Percentiles rank a stretch among this genome's conserved stretches.
These are phyloP conservation scores for Candida sp. DNA, from an alignment of 1,139 yeast species.

Conservation along the genomic window DNA sequence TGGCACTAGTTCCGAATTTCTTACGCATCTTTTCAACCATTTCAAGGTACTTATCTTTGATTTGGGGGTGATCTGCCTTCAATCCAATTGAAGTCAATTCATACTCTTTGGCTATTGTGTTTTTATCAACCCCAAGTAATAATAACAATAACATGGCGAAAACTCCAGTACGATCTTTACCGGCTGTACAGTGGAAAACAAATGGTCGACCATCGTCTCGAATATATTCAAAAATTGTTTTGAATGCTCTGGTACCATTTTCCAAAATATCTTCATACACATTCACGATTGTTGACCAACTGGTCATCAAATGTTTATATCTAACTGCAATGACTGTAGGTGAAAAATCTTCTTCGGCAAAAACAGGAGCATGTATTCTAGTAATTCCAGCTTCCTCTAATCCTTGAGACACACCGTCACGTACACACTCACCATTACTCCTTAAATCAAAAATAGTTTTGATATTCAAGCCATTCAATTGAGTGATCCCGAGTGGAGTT, in stretches of 20 bases:
- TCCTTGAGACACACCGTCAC: conserved; percentile 43
- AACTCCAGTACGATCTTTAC: conserved; percentile 87
- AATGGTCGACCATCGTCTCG: conserved; percentile 49
- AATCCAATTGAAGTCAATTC: conserved; percentile 73
- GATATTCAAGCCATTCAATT: conserved; percentile 45
- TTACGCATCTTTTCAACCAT: conserved; percentile 25
- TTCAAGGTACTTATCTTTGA: conserved; percentile 30
- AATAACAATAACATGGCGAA: conserved; percentile 64
- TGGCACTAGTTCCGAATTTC: conserved; percentile 35
- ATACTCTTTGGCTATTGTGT: conserved; percentile 47
- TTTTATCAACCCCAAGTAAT: conserved; percentile 61
- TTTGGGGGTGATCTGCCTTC: conserved; percentile 41
- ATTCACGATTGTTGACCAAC: conserved; percentile 60
- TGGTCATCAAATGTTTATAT: conserved; percentile 53
- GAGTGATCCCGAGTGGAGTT: conserved; percentile 42
- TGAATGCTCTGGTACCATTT: conserved; percentile 45
- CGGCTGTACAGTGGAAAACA: conserved; percentile 79
- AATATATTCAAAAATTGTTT: conserved; percentile 47
- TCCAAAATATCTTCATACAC: conserved; percentile 62
- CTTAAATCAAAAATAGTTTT: conserved; percentile 67
- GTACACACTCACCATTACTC: conserved; percentile 54
- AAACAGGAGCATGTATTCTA: conserved; percentile 62
- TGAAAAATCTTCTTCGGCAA: conserved; percentile 52
- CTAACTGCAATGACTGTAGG: conserved; percentile 64
- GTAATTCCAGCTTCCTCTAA: conserved; percentile 40